Conservation (phyloP, 306 rosid genomes). For the Dalbergia oliveri region DNA sequence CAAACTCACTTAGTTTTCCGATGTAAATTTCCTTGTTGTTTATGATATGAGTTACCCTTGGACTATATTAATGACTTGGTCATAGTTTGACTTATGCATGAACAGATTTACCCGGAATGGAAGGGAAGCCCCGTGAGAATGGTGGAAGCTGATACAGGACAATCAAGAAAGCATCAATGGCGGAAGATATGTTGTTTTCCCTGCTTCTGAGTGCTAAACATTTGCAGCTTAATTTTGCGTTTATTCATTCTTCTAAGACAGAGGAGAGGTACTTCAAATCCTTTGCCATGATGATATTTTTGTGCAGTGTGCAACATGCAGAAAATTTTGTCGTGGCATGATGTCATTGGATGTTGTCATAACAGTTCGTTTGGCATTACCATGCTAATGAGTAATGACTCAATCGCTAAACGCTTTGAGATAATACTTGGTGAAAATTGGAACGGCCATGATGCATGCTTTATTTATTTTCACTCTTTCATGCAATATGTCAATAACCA, state of each 20-base stretch:
- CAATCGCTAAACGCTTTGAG: too few species aligned
- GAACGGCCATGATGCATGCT: too few species aligned
- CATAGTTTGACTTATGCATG: slow-evolving; percentile 1
- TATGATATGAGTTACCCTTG: not conserved
- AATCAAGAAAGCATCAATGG: slow-evolving; percentile 43
- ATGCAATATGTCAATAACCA: not conserved
- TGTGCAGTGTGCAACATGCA: slow-evolving; percentile 10
- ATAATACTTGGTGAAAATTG: too few species aligned
- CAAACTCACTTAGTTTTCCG: slow-evolving; percentile 81
- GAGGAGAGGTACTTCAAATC: not conserved
- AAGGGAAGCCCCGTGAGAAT: slow-evolving; percentile 85
- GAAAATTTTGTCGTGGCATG: slow-evolving; percentile 21
- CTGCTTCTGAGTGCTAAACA: slow-evolving; percentile 50
- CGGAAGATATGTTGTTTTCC: slow-evolving; percentile 47
- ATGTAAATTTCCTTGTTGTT: slow-evolving; percentile 51
- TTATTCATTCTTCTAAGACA: not conserved
- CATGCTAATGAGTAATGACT: too few species aligned
- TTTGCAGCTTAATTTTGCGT: not conserved
- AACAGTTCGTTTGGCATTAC: too few species aligned
- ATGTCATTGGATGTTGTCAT: slow-evolving; percentile 1
- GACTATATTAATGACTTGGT: not conserved
- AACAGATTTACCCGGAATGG: slow-evolving; percentile 81
- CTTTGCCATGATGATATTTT: not conserved
- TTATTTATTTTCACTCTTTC: not conserved
- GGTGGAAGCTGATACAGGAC: slow-evolving; percentile 57